These are phyloP conservation scores for Herpetomonas samuelpessoai DNA, from an alignment of 208 protist genomes.

Conservation along the genomic window DNA sequence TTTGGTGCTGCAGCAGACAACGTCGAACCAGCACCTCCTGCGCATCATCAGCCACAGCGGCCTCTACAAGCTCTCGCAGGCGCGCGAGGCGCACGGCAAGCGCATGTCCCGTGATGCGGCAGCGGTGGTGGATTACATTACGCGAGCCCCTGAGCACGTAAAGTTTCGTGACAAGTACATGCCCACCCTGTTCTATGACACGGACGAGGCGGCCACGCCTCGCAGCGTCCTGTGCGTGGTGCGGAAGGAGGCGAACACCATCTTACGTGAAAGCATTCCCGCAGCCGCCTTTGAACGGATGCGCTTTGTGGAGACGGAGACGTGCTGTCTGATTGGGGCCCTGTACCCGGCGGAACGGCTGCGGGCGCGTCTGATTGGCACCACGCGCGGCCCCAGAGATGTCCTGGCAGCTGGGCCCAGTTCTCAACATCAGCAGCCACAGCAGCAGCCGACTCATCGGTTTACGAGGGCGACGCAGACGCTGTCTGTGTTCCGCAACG, in stretches of 20 bases:
- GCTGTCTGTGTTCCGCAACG: constrained; percentile 41
- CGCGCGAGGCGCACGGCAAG: constrained; percentile 23
- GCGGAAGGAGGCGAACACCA: constrained; percentile 73
- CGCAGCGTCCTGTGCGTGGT: constrained; percentile 75
- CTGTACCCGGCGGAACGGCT: constrained; percentile 59
- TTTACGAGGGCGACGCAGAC: constrained; percentile 11
- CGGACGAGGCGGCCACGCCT: constrained; percentile 38
- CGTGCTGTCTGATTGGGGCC: constrained; percentile 62
- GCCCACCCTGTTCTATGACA: constrained; percentile 71
- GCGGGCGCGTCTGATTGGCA: constrained; percentile 30
- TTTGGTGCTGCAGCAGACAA: constrained; percentile 78
- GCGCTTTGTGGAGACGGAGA: constrained; percentile 68
- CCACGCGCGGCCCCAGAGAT: not conserved
- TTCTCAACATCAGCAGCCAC: no score
- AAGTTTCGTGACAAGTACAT: constrained; percentile 78
- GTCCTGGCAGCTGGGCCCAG: not conserved
- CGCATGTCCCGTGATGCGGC: constrained; percentile 13
- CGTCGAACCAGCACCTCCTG: constrained; percentile 88
- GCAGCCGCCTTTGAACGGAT: constrained; percentile 82
- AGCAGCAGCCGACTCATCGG: no score
- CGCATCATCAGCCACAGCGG: constrained; percentile 87
- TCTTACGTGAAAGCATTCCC: constrained; percentile 76
- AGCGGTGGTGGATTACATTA: constrained; percentile 73
- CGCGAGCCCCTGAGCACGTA: constrained; percentile 59
- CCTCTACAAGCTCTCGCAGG: constrained; percentile 52